A percentile compares a stretch with the other conserved stretches of the same genome.
phyloP scores from a whole-genome alignment of 129 eudicot species.

The Flaveria ramosissima region DNA sequence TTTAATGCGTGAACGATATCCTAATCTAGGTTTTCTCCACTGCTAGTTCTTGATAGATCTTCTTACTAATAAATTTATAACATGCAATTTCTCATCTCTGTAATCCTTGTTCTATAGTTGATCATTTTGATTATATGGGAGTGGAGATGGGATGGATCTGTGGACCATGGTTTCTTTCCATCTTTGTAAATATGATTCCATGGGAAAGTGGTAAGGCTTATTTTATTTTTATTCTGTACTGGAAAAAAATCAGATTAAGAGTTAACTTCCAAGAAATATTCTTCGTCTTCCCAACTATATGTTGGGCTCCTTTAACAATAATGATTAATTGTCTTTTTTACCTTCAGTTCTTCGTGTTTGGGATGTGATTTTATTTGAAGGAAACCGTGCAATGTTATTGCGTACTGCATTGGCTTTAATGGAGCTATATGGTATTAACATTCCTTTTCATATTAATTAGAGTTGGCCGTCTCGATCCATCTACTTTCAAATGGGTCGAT shows the following conservation, averaged over 20 bases:
- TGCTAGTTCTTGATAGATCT: background rate
- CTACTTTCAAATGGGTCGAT: constrained; percentile 5
- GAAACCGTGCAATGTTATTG: constrained; percentile 95
- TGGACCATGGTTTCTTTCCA: constrained; percentile 97
- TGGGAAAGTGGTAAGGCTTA: constrained; percentile 92
- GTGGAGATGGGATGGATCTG: constrained; percentile 94
- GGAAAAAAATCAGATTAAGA: background rate
- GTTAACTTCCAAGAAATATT: constrained; percentile 17
- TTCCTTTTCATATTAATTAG: constrained; percentile 1
- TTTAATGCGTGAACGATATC: constrained; percentile 87
- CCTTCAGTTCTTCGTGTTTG: constrained; percentile 91
- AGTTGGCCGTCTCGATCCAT: background rate
- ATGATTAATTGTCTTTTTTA: constrained; percentile 19
- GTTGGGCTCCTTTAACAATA: background rate
- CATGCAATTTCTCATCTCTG: constrained; percentile 20
- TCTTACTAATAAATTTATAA: constrained; percentile 16
- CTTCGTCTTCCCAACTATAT: constrained; percentile 10
- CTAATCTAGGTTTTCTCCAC: constrained; percentile 73
- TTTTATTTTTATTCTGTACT: background rate
- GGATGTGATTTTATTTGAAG: constrained; percentile 96
- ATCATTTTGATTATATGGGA: constrained; percentile 91
- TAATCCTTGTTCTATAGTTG: constrained; percentile 53
- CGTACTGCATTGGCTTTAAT: constrained; percentile 94
- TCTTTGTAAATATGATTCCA: constrained; percentile 91
- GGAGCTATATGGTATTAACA: constrained; percentile 85